Evolutionary conservation across 345 rosid species (phyloP), one percentile per base, ranked within the genome.

Genomic region (Citrus trifoliata): DNA sequence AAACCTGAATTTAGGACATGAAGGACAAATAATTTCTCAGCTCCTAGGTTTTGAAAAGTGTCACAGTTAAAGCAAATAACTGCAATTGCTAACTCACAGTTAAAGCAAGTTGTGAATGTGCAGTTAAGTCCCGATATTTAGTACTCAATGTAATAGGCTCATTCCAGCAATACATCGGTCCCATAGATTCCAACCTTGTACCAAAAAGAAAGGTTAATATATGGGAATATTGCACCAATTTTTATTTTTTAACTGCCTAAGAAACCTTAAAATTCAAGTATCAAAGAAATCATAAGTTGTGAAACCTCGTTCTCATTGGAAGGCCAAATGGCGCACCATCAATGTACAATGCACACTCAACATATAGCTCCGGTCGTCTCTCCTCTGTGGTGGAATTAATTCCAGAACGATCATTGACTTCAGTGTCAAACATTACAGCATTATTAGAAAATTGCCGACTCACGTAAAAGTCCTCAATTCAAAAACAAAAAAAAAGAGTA

Each of bases 311-410:
- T 88, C 90, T 89, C 79, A 89, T 89, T 37, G 98, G 95, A 84
- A 94, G 98, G 33, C 98, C 99, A 76, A 94, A 96, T 4, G 91
- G 94, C 70, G 95, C 92, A 58, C 98, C 98, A 79, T 96, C 98
- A 70, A 94, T 91, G 84, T 88, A 92, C 86, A 94, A 82, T 18
- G 93, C 92, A 76, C 97, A 91, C 78, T 96, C 98, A 22, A 93
- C 89, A 78, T 79, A 93, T 59, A 96, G 86, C 88, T 96, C 98
- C 1, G 96, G 86, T 77, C 78, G 87, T 82, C 84, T 85, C 69
- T 91, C 97, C 78, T 96, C 97, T 13, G 86, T 42, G 6, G 75
- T 6, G 30, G 86, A 75, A 79, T 84, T 82, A 83, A 75, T 67
- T 78, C 89, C 97, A 91, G 81, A 64, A 35, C 61, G 5, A 64